phyloP scores from a whole-genome alignment of 192 early-diverging fungal species.

The Coemansia sp. region DNA sequence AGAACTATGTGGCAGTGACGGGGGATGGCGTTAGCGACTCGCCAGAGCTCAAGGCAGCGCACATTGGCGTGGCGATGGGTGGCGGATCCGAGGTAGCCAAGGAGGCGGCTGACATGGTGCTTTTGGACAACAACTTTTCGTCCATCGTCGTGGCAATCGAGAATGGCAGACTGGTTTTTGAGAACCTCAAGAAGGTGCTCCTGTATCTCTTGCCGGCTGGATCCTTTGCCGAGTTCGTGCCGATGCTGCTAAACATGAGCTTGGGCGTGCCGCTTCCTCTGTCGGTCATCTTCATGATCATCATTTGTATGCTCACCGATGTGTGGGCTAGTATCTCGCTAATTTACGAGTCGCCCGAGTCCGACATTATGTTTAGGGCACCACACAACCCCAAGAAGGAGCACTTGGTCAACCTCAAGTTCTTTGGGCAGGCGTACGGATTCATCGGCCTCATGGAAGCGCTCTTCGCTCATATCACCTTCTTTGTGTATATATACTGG shows the following conservation, averaged over 20 bases:
- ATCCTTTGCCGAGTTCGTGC: conserved; percentile 67
- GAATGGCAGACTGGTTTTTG: conserved; percentile 74
- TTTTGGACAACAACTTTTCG: conserved; percentile 61
- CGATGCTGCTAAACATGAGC: conserved; percentile 71
- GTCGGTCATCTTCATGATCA: conserved; percentile 69
- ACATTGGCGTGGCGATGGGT: conserved; percentile 82
- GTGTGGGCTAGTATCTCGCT: conserved; percentile 61
- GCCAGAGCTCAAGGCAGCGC: conserved; percentile 77
- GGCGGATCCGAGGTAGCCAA: conserved; percentile 73
- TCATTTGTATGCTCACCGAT: conserved; percentile 63
- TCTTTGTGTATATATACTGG: conserved; percentile 60
- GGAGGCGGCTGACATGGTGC: conserved; percentile 63
- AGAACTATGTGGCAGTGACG: conserved; percentile 72
- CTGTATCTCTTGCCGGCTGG: conserved; percentile 73
- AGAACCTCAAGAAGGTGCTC: conserved; percentile 81
- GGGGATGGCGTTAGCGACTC: conserved; percentile 90
- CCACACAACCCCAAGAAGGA: conserved; percentile 71
- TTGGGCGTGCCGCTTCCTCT: conserved; percentile 72
- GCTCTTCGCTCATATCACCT: conserved; percentile 65
- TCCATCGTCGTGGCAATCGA: conserved; percentile 66
- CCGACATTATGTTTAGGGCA: conserved; percentile 62
- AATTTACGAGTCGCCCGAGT: conserved; percentile 71
- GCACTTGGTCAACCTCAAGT: conserved; percentile 59
- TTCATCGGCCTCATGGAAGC: conserved; percentile 69
- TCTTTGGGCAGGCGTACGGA: conserved; percentile 68